phyloP scores from a whole-genome alignment of 176 grass and related monocot species.

The Aechmea fasciata region DNA sequence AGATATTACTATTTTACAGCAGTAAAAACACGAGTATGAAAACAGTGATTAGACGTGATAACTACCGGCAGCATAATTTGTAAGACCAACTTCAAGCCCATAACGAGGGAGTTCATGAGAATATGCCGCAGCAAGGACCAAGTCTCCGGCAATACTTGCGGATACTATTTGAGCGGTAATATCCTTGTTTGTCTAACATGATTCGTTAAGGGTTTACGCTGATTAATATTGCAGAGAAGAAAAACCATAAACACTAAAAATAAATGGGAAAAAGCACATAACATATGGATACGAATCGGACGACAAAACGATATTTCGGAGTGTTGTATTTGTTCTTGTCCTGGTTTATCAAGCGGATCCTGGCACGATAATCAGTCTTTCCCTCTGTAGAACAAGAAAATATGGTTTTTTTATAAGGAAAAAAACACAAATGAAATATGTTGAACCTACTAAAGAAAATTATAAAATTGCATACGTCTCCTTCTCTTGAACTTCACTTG shows the following conservation, averaged over 20 bases:
- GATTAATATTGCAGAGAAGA: too few relatives aligned
- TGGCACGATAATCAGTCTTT: slow-evolving; percentile 60
- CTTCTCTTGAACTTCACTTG: slow-evolving; percentile 77
- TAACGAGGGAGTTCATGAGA: slow-evolving; percentile 51
- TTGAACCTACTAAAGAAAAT: background rate
- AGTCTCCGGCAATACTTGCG: slow-evolving; percentile 51
- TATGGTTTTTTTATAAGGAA: background rate
- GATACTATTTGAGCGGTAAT: slow-evolving; percentile 41
- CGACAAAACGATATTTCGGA: slow-evolving; percentile 51
- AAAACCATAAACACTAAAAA: background rate
- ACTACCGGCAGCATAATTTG: slow-evolving; percentile 60
- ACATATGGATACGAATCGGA: slow-evolving; percentile 45
- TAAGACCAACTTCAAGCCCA: slow-evolving; percentile 65
- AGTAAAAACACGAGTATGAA: background rate
- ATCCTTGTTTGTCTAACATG: slow-evolving; percentile 45
- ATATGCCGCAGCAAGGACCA: slow-evolving; percentile 49
- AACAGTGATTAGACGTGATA: background rate
- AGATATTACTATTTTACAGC: background rate
- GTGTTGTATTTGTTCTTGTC: slow-evolving; percentile 79
- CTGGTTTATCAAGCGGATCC: slow-evolving; percentile 57
- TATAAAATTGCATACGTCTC: slow-evolving; percentile 14
- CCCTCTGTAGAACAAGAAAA: slow-evolving; percentile 29
- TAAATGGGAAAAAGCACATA: too few relatives aligned
- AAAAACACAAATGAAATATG: background rate
- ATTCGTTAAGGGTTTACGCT: slow-evolving; percentile 14